These are phyloP conservation scores for Macrolepiota fuliginosa DNA, from an alignment of 768 basidiomycete species.

Conservation along the genomic window DNA sequence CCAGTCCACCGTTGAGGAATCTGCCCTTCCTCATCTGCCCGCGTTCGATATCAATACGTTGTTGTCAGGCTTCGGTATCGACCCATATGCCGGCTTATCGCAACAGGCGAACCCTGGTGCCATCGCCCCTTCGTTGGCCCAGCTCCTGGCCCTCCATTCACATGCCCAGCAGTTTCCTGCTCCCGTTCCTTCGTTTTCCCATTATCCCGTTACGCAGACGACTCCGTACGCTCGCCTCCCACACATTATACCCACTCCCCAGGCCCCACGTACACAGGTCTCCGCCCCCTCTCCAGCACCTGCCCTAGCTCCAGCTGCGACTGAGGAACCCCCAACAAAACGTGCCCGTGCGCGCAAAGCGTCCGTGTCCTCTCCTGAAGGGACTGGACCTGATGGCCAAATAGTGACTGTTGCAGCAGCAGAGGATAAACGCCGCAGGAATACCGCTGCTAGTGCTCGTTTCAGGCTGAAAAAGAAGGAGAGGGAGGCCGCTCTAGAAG, in stretches of 20 bases:
- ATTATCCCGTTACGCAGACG: constrained; percentile 19
- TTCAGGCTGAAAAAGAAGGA: constrained; percentile 97
- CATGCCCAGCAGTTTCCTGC: constrained; percentile 12
- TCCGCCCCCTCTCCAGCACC: constrained; percentile 19
- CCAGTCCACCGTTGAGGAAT: constrained; percentile 29
- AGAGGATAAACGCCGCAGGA: constrained; percentile 92
- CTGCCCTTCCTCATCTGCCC: constrained; percentile 30
- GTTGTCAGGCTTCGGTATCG: constrained; percentile 36
- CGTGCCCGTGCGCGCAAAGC: constrained; percentile 55
- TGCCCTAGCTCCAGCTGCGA: constrained; percentile 16
- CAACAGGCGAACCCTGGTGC: constrained; percentile 29
- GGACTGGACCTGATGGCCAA: constrained; percentile 19
- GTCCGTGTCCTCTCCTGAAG: constrained; percentile 36
- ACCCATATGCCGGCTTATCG: constrained; percentile 36
- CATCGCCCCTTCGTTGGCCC: constrained; percentile 59
- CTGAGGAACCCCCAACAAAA: constrained; percentile 43
- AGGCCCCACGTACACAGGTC: constrained; percentile 14
- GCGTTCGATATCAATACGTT: constrained; percentile 38
- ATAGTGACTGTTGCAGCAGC: constrained; percentile 43
- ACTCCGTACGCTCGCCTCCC: constrained; percentile 22
- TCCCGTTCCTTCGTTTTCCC: constrained; percentile 24
- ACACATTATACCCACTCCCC: constrained; percentile 15
- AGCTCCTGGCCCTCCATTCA: constrained; percentile 63
- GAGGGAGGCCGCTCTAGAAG: constrained; percentile 86
- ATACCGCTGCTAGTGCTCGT: constrained; percentile 90